phyloP scores from a whole-genome alignment of 1,284 basidiomycete species.

The Sporisorium iseilematis-ciliati region DNA sequence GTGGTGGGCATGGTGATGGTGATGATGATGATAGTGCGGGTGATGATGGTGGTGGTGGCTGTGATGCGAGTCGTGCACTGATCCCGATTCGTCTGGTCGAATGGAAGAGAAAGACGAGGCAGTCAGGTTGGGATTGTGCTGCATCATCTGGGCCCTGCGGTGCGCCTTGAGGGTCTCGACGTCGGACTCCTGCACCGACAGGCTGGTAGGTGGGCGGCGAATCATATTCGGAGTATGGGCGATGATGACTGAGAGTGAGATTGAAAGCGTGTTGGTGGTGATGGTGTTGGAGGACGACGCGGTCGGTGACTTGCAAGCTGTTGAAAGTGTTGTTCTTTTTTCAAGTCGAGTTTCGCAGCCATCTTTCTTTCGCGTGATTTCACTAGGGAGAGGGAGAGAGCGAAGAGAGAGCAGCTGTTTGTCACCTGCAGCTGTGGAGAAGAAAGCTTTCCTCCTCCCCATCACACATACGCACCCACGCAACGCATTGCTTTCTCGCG shows the following conservation, averaged over 20 bases:
- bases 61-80: conserved; percentile 36
- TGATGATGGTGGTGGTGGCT: conserved; percentile 17
- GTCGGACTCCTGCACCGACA: conserved; percentile 48
- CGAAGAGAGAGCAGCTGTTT: too few species aligned
- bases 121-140: conserved; percentile 47
- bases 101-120: conserved; percentile 42
- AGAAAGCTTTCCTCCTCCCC: not conserved
- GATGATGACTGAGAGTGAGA: not conserved
- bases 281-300: not conserved
- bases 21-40: conserved; percentile 13
- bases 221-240: conserved; percentile 17
- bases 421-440: conserved; percentile 3
- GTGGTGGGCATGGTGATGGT: conserved; percentile 20
- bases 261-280: conserved; percentile 1
- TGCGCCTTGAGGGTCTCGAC: conserved; percentile 53
- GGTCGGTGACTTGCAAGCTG: not conserved
- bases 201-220: conserved; percentile 36
- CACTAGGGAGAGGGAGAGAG: too few species aligned
- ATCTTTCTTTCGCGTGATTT: too few species aligned
- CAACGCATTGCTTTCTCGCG: not conserved
- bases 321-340: conserved; percentile 11
- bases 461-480: too few species aligned
- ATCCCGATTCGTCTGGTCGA: conserved; percentile 38
- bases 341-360: not conserved
- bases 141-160: conserved; percentile 44